Evolutionary conservation across 2,329 filamentous ascomycete genomes (phyloP), one percentile per base, ranked within the genome.

Genomic region (Didymella sp.): DNA sequence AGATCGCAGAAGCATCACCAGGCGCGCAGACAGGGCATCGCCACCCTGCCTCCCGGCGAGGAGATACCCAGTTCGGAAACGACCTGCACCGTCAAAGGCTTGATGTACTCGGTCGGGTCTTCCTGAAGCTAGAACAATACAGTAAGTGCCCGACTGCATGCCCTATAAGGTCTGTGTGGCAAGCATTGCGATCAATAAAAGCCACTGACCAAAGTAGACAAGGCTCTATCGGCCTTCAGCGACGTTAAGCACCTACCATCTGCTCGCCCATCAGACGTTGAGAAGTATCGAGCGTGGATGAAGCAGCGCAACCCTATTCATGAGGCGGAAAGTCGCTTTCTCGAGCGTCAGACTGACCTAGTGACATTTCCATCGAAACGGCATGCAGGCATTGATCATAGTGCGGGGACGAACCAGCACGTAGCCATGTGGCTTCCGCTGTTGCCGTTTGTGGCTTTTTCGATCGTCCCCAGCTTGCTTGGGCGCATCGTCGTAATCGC

Each of bases 121-220:
- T 84, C 15, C 82, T 84, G 61, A 90, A 90, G 70, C 75, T 90
- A 8, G 82, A 82, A 28, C 86, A 89, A 67, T 91, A 91, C 70
- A 88, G 87, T 89, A 76, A 73, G 60, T 52, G 15, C 49, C n/a
- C 8, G 45, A 30, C 8, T 33, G 28, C 17, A 30, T 52, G 38
- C 31, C 43, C n/a, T 40, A 30, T 53, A 30, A 38, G 51, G 38
- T 56, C 25, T 33, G 41, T 47, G 24, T 22, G 30, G 46, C 47
- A 22, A 13, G 6, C 11, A 22, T 41, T 11, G 13, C 15, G 2
- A 22, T 30, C 27, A 38, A 48, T n/a, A 24, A n/a, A 22, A 55
- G 51, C 19, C n/a, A 35, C 54, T 53, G 49, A 57, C 37, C 51
- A 17, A 25, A 42, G 35, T 38, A 73, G 68, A 74, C 51, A 82